Percentiles rank a stretch among this genome's conserved stretches.
Conservation (phyloP, 1,284 basidiomycete genomes). For the Moesziomyces antarcticus region DNA sequence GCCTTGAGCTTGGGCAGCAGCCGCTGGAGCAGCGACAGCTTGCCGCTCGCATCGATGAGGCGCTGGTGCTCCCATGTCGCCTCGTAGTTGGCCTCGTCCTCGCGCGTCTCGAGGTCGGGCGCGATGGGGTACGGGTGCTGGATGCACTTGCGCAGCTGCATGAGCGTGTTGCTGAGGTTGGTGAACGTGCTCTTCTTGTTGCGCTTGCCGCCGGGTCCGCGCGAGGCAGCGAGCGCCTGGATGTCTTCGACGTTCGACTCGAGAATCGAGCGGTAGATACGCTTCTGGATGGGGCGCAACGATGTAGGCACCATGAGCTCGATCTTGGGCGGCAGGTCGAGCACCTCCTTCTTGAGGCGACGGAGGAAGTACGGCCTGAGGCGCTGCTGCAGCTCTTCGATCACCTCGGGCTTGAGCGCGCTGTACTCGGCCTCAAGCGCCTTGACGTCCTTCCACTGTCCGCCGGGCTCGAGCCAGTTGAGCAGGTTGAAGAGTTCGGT, state of each 20-base stretch:
- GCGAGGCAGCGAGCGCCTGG: slow-evolving; percentile 43
- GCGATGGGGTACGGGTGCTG: slow-evolving; percentile 78
- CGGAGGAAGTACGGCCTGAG: slow-evolving; percentile 92
- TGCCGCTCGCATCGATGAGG: slow-evolving; percentile 85
- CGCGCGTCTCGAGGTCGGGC: slow-evolving; percentile 76
- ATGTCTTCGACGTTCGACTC: slow-evolving; percentile 56
- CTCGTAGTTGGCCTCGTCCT: slow-evolving; percentile 73
- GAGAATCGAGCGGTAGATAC: slow-evolving; percentile 76
- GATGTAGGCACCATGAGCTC: slow-evolving; percentile 87
- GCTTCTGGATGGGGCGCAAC: slow-evolving; percentile 86
- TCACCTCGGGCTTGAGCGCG: slow-evolving; percentile 57
- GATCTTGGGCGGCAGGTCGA: slow-evolving; percentile 86
- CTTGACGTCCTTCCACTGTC: slow-evolving; percentile 51
- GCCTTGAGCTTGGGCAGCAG: slow-evolving; percentile 67
- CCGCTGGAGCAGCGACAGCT: slow-evolving; percentile 69
- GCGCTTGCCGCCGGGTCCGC: slow-evolving; percentile 17
- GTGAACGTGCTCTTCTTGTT: slow-evolving; percentile 42
- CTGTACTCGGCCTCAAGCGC: slow-evolving; percentile 46
- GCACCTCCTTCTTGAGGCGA: slow-evolving; percentile 89
- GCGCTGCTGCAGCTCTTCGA: slow-evolving; percentile 77
- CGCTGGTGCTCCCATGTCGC: slow-evolving; percentile 78
- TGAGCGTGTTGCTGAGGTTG: slow-evolving; percentile 60
- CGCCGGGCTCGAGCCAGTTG: slow-evolving; percentile 50
- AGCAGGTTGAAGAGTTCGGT: slow-evolving; percentile 73
- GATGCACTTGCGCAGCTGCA: slow-evolving; percentile 63